These are phyloP conservation scores for Phoenix roebelenii DNA, from an alignment of 176 grass and related monocot genomes.

Conservation along the genomic window DNA sequence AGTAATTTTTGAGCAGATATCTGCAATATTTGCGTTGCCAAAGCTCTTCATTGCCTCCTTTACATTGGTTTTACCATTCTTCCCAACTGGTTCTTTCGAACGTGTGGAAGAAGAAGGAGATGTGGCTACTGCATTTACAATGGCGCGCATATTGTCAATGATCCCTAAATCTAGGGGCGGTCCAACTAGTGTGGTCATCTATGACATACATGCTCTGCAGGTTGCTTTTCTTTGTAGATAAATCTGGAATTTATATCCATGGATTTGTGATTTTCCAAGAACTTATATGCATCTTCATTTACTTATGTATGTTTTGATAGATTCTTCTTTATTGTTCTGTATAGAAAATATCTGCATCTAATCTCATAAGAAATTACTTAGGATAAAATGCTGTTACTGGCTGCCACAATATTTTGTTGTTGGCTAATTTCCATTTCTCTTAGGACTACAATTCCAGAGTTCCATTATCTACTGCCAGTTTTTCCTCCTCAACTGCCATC, in stretches of 20 bases:
- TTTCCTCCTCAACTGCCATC: too few species aligned
- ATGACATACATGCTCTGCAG: constrained; percentile 95
- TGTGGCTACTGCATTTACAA: constrained; percentile 81
- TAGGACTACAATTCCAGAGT: too few species aligned
- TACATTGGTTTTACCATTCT: constrained; percentile 86
- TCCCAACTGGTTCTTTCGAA: constrained; percentile 90
- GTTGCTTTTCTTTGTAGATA: constrained; percentile 24
- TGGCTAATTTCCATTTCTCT: too few species aligned
- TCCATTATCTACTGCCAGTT: too few species aligned
- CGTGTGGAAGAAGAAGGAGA: constrained; percentile 96
- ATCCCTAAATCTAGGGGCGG: constrained; percentile 92
- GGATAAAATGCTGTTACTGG: too few species aligned
- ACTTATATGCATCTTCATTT: too few species aligned
- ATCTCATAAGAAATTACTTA: too few species aligned
- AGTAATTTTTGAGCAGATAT: constrained; percentile 97
- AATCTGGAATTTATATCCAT: not conserved
- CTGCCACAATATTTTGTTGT: too few species aligned
- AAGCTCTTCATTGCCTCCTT: constrained; percentile 82
- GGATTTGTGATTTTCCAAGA: too few species aligned
- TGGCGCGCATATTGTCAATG: constrained; percentile 79
- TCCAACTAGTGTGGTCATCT: constrained; percentile 83
- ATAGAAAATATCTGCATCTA: too few species aligned
- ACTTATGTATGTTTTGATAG: too few species aligned
- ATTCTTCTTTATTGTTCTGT: too few species aligned
- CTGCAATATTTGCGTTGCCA: constrained; percentile 76